Evolutionary conservation across 768 basidiomycete genomes (phyloP), one percentile per base, ranked within the genome.

Genomic region (Auricularia cornea): DNA sequence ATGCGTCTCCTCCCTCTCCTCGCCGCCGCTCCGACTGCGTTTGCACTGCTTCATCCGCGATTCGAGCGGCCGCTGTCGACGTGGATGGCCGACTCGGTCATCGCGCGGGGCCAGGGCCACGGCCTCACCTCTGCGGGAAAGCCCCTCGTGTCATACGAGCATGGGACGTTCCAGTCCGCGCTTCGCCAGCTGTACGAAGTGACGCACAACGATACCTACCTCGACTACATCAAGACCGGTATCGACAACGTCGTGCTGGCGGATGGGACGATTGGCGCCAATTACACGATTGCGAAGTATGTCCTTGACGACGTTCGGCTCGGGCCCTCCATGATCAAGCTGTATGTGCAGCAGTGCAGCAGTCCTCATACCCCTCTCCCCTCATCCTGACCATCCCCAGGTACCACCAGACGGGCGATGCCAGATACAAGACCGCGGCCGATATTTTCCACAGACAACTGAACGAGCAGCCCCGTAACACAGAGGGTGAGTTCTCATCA

Each of bases 401-500:
- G 40, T 76, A 73, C 65, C 66, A 75, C n/a, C 60, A 70, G 60
- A 79, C 77, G 1, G 70, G 70, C 4, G 62, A 72, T 23, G 59
- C 67, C 18, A 80, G 79, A 64, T 80, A 76, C 69, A 80, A 77
- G 63, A 74, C 62, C 16, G 80, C 79, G 0, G 77, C 78, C 31
- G 75, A 77, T 62, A 75, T 65, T n/a, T 79, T 73, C 69, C 73
- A 75, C 11, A 60, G 60, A 14, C 80, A 80, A 66, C 71, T 80
- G 11, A 68, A 78, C 64, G 70, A 66, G 16, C 79, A 81, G 63
- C 78, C 79, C 23, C 78, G 80, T 20, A 81, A 78, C 18, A 72
- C 72, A 0, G 71, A 80, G 68, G 79, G 80, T 10, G 79, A 80
- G 80, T 80, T 80, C 79, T 79, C 81, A 69, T 80, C 78, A 63